Conservation (phyloP, 768 basidiomycete species). For the Candolleomyces aberdarensis region DNA sequence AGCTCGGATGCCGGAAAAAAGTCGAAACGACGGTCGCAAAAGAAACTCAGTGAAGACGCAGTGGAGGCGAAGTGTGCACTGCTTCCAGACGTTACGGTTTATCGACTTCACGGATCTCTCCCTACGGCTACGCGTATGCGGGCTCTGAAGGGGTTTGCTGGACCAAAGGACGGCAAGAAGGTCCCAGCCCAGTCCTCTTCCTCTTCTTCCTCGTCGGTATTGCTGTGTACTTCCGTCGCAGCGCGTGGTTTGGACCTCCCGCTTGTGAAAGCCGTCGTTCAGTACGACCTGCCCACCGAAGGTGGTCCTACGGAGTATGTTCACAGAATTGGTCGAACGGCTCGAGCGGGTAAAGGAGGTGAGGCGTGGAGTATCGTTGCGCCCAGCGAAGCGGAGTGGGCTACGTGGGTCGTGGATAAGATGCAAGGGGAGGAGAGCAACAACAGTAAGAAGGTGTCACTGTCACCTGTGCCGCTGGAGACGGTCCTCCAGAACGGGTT, state of each 20-base stretch:
- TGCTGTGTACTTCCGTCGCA: constrained; percentile 95
- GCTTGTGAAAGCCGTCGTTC: constrained; percentile 89
- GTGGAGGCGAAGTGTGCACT: constrained; percentile 68
- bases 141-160: constrained; percentile 81
- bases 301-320: constrained; percentile 95
- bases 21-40: background rate
- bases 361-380: constrained; percentile 93
- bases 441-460: constrained; percentile 38
- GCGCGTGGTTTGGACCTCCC: constrained; percentile 97
- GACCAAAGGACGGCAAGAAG: constrained; percentile 20
- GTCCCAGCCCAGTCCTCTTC: constrained; percentile 21
- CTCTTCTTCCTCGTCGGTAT: constrained; percentile 52
- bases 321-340: constrained; percentile 95
- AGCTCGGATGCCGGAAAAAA: constrained; percentile 25
- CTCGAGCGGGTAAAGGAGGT: constrained; percentile 92
- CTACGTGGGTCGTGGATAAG: constrained; percentile 81
- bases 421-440: constrained; percentile 56
- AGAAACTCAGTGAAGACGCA: constrained; percentile 27
- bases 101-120: constrained; percentile 91
- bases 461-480: constrained; percentile 66
- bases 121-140: constrained; percentile 76
- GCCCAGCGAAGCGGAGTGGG: constrained; percentile 87
- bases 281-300: constrained; percentile 97
- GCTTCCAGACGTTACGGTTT: constrained; percentile 78
- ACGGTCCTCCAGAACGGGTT: constrained; percentile 76